Base-by-base conservation (phyloP, 2,329 filamentous ascomycete species). In the Trichoderma brevicompactum region DNA sequence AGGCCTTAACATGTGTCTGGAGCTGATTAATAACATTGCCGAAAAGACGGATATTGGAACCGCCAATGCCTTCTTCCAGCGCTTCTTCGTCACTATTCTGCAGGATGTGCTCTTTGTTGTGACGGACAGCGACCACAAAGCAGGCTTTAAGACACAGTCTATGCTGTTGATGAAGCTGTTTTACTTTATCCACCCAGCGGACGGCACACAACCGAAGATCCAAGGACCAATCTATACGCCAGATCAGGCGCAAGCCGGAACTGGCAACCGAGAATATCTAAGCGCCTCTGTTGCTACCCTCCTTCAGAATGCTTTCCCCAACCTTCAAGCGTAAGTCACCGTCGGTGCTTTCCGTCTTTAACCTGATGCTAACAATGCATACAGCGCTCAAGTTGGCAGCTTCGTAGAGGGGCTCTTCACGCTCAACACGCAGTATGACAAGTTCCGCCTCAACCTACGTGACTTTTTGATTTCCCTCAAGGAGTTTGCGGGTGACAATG, bases 61-160 rank as follows among this genome's bases (percentile, higher is more conserved):
- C 0, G 92, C 94, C 69, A 96, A 93, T 72, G 89, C 92, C 48
- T 99, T 99, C 84, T 99, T 99, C 88, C 93, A 96, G 78, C 93
- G 94, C 76, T 99, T 98, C 82, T 99, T 95, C 79, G 89, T 96
- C 62, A 89, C 92, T 1, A 98, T 99, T 70, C 83, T 99, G 58
- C 95, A 99, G 79, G 95, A 99, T 73, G 93, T 99, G 13, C 96
- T 99, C 84, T 99, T 97, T 74, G 95, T 99, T 48, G 86, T 99
- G 59, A 98, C 95, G 0, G 95, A 99, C 75, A 94, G 91, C 67
- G 95, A 99, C 73, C 95, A 99, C 85, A 99, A 99, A 83, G 95
- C 95, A 67, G 95, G 95, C 0, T 99, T 99, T 84, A 99, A 99
- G 84, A 95, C 94, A 8, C 95, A 99, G 80, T 94, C 94, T 3